Conservation (phyloP, 805 yeast genomes). For the Saturnispora saitoi region DNA sequence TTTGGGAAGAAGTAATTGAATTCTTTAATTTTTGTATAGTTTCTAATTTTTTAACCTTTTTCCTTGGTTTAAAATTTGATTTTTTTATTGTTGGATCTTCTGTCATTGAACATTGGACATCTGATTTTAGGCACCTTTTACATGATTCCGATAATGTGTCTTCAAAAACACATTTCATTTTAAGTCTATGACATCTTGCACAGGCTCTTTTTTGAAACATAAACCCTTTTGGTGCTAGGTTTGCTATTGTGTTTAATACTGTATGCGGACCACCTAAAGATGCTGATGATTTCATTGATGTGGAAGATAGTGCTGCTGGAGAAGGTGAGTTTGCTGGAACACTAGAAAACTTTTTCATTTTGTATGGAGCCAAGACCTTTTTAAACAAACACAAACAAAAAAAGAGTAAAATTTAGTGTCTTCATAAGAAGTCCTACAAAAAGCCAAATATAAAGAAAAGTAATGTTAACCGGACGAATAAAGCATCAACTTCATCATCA, state of each 20-base stretch:
- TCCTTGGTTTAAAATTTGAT: conserved; percentile 23
- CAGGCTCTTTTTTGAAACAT: conserved; percentile 33
- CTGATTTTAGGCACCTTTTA: conserved; percentile 36
- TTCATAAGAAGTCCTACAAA: not conserved
- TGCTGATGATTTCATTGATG: not conserved
- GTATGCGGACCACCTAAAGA: not conserved
- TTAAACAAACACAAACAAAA: not conserved
- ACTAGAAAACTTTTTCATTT: not conserved
- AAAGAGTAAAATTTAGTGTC: not conserved
- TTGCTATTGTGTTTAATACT: not conserved
- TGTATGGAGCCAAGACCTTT: not conserved
- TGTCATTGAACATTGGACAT: conserved; percentile 40
- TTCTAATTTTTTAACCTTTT: conserved; percentile 21
- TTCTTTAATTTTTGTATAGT: conserved; percentile 23
- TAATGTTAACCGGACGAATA: too few species aligned
- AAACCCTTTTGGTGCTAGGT: not conserved
- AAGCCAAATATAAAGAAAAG: too few species aligned
- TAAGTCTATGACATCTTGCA: conserved; percentile 46
- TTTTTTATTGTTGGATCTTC: conserved; percentile 36
- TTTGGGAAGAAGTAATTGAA: conserved; percentile 21
- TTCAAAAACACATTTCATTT: conserved; percentile 44
- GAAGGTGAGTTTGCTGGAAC: not conserved
- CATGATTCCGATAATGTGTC: conserved; percentile 38
- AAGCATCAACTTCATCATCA: not conserved
- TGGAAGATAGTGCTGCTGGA: not conserved